A percentile compares a stretch with the other conserved stretches of the same genome.
Evolutionary conservation across 1,139 yeast species (phyloP).

Genomic region (Hyphopichia buzzinii): DNA sequence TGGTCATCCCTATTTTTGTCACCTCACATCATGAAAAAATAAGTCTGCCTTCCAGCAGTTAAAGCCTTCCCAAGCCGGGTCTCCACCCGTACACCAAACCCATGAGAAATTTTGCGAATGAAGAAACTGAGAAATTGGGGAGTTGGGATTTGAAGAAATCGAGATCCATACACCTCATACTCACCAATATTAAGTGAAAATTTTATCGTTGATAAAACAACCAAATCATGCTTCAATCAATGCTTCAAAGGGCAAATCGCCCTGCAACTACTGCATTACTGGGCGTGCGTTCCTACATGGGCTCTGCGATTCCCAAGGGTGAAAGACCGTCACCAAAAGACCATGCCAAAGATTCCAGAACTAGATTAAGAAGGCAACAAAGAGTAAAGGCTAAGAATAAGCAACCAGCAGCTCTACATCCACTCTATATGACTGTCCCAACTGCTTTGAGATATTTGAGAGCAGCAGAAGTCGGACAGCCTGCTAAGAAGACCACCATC

Average conservation of each 20-base stretch:
- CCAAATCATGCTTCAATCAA: too few relatives aligned
- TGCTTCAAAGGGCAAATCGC: not conserved
- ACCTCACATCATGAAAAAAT: too few relatives aligned
- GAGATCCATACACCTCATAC: too few relatives aligned
- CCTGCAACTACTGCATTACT: not conserved
- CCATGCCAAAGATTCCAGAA: slow-evolving; percentile 14
- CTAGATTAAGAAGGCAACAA: slow-evolving; percentile 30
- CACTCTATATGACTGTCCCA: slow-evolving; percentile 70
- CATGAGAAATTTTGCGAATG: too few relatives aligned
- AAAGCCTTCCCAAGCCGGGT: too few relatives aligned
- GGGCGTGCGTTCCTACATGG: not conserved
- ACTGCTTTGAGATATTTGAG: slow-evolving; percentile 75
- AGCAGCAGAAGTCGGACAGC: slow-evolving; percentile 88
- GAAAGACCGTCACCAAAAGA: slow-evolving; percentile 4
- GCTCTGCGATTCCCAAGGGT: slow-evolving; percentile 1
- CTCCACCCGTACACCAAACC: too few relatives aligned
- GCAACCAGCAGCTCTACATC: slow-evolving; percentile 49
- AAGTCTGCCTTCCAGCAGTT: too few relatives aligned
- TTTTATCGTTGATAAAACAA: too few relatives aligned
- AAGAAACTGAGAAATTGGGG: too few relatives aligned
- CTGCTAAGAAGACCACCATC: slow-evolving; percentile 65
- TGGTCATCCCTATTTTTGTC: too few relatives aligned
- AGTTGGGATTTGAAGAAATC: too few relatives aligned
- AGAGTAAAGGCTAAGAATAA: slow-evolving; percentile 38
- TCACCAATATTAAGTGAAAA: too few relatives aligned